Evolutionary conservation across 2,329 filamentous ascomycete species (phyloP).

Genomic region (Penicillium sp.): DNA sequence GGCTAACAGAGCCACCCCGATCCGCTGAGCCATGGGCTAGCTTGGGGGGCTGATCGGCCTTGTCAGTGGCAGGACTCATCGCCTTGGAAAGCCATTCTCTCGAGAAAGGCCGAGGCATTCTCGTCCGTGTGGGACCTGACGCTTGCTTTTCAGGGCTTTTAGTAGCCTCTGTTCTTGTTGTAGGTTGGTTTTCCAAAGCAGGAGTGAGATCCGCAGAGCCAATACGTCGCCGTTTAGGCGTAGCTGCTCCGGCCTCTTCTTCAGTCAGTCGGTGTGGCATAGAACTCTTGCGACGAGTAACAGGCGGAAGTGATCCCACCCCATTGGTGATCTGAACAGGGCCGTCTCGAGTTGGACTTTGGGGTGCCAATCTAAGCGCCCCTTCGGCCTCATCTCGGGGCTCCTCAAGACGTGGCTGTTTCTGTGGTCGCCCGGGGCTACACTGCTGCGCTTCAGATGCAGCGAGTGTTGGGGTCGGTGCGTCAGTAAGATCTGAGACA

Average conservation of each 20-base stretch:
- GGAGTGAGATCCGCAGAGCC: conserved; percentile 5
- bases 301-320: background rate
- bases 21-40: conserved; percentile 17
- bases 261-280: conserved; percentile 9
- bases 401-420: background rate
- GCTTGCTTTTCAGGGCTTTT: background rate
- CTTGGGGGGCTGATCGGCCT: conserved; percentile 12
- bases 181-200: background rate
- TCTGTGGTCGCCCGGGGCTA: background rate
- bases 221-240: conserved; percentile 21
- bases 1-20: conserved; percentile 47
- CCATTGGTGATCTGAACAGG: background rate
- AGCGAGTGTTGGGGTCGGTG: background rate
- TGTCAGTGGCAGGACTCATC: background rate
- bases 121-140: background rate
- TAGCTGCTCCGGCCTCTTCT: conserved; percentile 4
- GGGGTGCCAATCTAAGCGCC: background rate
- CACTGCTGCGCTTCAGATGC: background rate
- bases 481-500: background rate
- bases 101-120: background rate
- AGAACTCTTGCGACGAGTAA: conserved; percentile 4
- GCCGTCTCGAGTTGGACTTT: background rate
- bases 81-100: conserved; percentile 1
- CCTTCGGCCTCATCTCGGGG: background rate
- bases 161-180: background rate